Percentiles rank a stretch among this genome's conserved stretches.
These are phyloP conservation scores for Clarireedia hainanense DNA, from an alignment of 2,329 filamentous ascomycete species.

Conservation along the genomic window DNA sequence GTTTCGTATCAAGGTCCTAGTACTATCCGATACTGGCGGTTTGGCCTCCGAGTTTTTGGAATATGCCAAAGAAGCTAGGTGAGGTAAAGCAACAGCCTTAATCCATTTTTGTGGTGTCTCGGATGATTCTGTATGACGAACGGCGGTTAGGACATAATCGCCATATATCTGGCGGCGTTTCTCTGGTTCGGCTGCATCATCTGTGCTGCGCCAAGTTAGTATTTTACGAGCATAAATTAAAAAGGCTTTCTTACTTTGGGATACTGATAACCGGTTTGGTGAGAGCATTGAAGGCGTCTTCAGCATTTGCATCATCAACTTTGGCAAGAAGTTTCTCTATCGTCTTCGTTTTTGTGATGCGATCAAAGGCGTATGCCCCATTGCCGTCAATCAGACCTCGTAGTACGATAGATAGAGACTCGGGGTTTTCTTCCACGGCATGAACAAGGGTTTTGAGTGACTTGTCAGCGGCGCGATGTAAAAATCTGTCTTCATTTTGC, in stretches of 20 bases:
- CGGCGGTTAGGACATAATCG: conserved; percentile 27
- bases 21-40: conserved; percentile 42
- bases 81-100: conserved; percentile 19
- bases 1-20: conserved; percentile 46
- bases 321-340: conserved; percentile 49
- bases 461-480: conserved; percentile 72
- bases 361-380: conserved; percentile 75
- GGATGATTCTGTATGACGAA: conserved; percentile 23
- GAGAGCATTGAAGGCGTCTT: conserved; percentile 40
- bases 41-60: conserved; percentile 34
- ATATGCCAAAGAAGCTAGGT: conserved; percentile 48
- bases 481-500: conserved; percentile 65
- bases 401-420: conserved; percentile 52
- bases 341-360: conserved; percentile 77
- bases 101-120: conserved; percentile 19
- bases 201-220: conserved; percentile 9
- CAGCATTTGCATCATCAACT: conserved; percentile 23
- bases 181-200: conserved; percentile 23
- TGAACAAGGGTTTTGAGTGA: conserved; percentile 64
- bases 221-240: not conserved
- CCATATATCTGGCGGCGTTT: conserved; percentile 26
- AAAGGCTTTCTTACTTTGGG: conserved; percentile 26
- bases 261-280: conserved; percentile 35
- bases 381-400: conserved; percentile 60
- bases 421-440: conserved; percentile 53